Percentiles rank a stretch among this genome's conserved stretches.
Evolutionary conservation across 169 alveolate genomes (phyloP).

Genomic region (Plasmodium gaboni): DNA sequence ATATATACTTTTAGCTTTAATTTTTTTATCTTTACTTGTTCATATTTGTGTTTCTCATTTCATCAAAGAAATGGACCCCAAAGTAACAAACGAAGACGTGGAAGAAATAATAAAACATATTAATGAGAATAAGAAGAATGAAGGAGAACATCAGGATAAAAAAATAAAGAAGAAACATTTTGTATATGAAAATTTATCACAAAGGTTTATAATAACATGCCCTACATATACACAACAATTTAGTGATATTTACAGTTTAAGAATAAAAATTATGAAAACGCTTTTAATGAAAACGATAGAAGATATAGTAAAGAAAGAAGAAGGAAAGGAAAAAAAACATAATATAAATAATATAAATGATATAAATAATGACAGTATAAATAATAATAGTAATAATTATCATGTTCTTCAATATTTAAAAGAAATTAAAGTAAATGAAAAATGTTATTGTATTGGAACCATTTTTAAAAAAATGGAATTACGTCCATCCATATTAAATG

Average conservation of each 20-base stretch:
- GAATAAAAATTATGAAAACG: constrained; percentile 45
- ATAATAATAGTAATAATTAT: background rate
- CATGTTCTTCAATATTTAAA: constrained; percentile 30
- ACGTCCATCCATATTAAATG: constrained; percentile 80
- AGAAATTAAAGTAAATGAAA: constrained; percentile 48
- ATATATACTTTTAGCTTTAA: too few relatives aligned
- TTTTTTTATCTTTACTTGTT: too few relatives aligned
- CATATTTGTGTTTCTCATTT: too few relatives aligned
- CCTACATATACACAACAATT: constrained; percentile 72
- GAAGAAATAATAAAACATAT: constrained; percentile 14
- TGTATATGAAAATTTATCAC: constrained; percentile 33
- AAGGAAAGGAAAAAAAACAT: background rate
- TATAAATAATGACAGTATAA: background rate
- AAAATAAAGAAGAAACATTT: constrained; percentile 38
- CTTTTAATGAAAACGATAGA: constrained; percentile 46
- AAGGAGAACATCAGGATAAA: constrained; percentile 28
- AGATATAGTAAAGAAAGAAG: background rate
- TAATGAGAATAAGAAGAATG: background rate
- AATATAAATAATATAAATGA: background rate
- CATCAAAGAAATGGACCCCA: constrained; percentile 9
- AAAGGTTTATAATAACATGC: constrained; percentile 17
- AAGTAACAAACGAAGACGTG: constrained; percentile 17
- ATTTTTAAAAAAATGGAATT: constrained; percentile 81
- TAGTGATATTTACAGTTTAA: constrained; percentile 31
- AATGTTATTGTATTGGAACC: constrained; percentile 81